Evolutionary conservation across 108 stramenopile genomes (phyloP), one percentile per base, ranked within the genome.

Genomic region (Cyclotella sp.): DNA sequence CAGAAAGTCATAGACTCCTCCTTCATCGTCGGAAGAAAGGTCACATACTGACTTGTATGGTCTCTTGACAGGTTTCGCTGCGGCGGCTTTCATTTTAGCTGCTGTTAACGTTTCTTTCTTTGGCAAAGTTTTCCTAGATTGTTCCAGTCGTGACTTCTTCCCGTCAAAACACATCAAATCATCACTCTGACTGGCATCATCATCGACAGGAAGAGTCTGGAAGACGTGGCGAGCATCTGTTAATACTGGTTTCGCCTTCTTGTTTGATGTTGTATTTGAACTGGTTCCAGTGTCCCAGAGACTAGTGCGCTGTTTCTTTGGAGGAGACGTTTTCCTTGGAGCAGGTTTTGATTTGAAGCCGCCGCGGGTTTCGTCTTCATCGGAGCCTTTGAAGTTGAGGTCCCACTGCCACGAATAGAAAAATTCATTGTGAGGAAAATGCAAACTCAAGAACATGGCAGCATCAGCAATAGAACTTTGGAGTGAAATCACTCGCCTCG

Each of bases 21-120:
- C 60, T 21, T 61, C 60, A 34, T 21, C 19, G 24, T 61, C 60
- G 11, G 60, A 61, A 15, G 60, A 61, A 12, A 61, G 19, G n/a
- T 61, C 60, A 61, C 60, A 61, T 8, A 55, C 55, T 55, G 55
- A 55, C 24, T 55, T 55, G 55, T 29, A 30, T 39, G 30, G 60
- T 61, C n/a, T 61, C 34, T 39, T 61, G 13, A n/a, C 0, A 13
- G 34, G 34, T 14, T 21, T 30, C 14, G 18, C 34, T 12, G 0
- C 55, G 9, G 55, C 6, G 60, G 60, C 15, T 34, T 61, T 61
- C 9, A 5, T 16, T n/a, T 61, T 61, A 5, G 60, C 60, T 34
- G 60, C 60, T 10, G 7, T 2, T 13, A 30, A 30, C 13, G 60
- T 10, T 21, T 61, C 34, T 30, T 39, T 61, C n/a, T 61, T 61